phyloP scores from a whole-genome alignment of 2,329 filamentous ascomycete species.

The Aureobasidium leucospermi region DNA sequence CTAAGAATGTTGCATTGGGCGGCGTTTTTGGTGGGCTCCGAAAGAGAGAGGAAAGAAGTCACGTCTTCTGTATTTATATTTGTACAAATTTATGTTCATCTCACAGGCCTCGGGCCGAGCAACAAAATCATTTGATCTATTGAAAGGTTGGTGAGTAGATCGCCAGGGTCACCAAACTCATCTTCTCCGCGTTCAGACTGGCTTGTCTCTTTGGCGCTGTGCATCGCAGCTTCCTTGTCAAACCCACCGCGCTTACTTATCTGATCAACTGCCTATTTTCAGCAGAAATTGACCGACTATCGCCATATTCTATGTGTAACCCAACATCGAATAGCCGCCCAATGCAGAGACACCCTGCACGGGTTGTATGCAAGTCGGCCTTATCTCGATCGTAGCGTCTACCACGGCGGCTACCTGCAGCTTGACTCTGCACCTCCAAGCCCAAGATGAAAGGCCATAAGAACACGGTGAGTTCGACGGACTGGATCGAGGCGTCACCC shows the following conservation, averaged over 20 bases:
- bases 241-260: neutral
- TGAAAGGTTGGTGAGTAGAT: too few species aligned
- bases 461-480: neutral
- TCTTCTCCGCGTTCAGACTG: neutral
- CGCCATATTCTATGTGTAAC: neutral
- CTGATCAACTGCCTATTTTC: neutral
- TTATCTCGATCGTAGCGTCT: neutral
- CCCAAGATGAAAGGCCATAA: neutral
- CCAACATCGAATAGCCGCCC: neutral
- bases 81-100: constrained; percentile 7
- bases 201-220: neutral
- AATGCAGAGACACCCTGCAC: neutral
- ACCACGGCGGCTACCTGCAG: neutral
- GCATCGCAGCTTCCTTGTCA: neutral
- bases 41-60: neutral
- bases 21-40: neutral
- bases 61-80: constrained; percentile 8
- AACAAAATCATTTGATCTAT: too few species aligned
- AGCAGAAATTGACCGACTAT: neutral
- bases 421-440: neutral
- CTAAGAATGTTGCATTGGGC: constrained; percentile 10
- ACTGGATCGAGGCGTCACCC: neutral
- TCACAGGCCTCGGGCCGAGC: too few species aligned
- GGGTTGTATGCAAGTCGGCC: neutral
- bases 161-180: too few species aligned